These are phyloP conservation scores for Magnusiomyces fungicola DNA, from an alignment of 1,139 yeast species.

Conservation along the genomic window DNA sequence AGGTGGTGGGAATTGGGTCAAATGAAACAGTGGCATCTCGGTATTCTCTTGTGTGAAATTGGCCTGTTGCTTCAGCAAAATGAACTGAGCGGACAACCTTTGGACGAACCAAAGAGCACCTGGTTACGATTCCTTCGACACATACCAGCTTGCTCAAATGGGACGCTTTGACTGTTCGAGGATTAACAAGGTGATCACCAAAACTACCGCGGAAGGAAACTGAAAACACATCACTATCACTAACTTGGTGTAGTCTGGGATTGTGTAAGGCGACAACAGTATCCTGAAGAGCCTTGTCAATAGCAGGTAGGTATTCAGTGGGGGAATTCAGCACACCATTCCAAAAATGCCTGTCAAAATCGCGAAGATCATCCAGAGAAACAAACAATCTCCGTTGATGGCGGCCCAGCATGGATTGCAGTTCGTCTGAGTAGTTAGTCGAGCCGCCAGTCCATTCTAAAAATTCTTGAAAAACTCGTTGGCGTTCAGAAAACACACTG, in stretches of 20 bases:
- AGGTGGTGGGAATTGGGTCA: slow-evolving; percentile 76
- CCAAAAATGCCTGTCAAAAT: slow-evolving; percentile 76
- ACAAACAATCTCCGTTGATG: slow-evolving; percentile 63
- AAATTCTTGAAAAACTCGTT: slow-evolving; percentile 83
- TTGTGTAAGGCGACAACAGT: slow-evolving; percentile 46
- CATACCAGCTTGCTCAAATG: slow-evolving; percentile 78
- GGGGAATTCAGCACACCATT: slow-evolving; percentile 67
- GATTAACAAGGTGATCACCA: slow-evolving; percentile 81
- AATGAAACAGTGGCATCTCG: slow-evolving; percentile 89
- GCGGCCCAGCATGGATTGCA: slow-evolving; percentile 62
- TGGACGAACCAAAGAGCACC: slow-evolving; percentile 90
- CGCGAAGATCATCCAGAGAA: slow-evolving; percentile 81
- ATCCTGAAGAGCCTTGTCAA: slow-evolving; percentile 80
- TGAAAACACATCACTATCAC: slow-evolving; percentile 60
- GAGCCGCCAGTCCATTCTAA: slow-evolving; percentile 47
- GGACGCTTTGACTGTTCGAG: slow-evolving; percentile 74
- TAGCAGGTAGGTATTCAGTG: slow-evolving; percentile 81
- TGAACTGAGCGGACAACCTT: slow-evolving; percentile 89
- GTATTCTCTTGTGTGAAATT: slow-evolving; percentile 86
- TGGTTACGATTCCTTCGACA: slow-evolving; percentile 91
- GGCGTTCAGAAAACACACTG: slow-evolving; percentile 48
- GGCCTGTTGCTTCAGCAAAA: slow-evolving; percentile 76
- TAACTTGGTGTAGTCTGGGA: slow-evolving; percentile 39
- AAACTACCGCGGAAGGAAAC: slow-evolving; percentile 86
- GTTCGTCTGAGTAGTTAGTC: slow-evolving; percentile 59